Evolutionary conservation across 2,329 filamentous ascomycete species (phyloP).

Genomic region (Microcyclospora tardicrescens): DNA sequence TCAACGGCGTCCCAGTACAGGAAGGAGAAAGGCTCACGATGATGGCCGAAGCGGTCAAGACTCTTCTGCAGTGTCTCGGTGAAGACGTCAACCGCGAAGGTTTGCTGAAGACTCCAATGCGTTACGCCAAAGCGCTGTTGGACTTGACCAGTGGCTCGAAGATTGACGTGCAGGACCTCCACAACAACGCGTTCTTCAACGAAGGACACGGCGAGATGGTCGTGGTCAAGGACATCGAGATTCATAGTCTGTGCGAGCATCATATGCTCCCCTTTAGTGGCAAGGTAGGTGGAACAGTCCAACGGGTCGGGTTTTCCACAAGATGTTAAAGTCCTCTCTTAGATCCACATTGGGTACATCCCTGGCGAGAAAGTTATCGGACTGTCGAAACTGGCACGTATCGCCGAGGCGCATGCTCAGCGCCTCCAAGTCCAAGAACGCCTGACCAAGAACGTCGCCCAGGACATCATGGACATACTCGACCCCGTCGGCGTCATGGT

Average conservation of each 20-base stretch:
- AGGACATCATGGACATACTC: conserved; percentile 77
- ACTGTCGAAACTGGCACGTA: conserved; percentile 79
- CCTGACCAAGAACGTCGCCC: conserved; percentile 80
- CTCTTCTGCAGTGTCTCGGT: conserved; percentile 52
- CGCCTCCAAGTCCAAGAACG: conserved; percentile 87
- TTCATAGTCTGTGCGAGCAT: conserved; percentile 86
- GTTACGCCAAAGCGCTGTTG: conserved; percentile 91
- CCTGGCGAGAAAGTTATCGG: conserved; percentile 76
- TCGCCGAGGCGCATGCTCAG: conserved; percentile 86
- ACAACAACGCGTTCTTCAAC: conserved; percentile 83
- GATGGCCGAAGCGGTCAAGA: conserved; percentile 50
- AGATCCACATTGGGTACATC: conserved; percentile 98
- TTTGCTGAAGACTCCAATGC: conserved; percentile 55
- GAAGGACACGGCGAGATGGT: conserved; percentile 90
- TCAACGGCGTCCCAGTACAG: too few species aligned
- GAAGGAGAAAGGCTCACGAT: too few species aligned
- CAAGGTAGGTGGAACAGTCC: conserved; percentile 45
- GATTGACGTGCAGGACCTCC: conserved; percentile 79
- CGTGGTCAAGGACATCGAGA: conserved; percentile 88
- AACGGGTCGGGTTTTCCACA: neutral
- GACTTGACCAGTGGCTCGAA: conserved; percentile 97
- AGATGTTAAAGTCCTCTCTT: neutral
- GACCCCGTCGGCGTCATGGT: conserved; percentile 85
- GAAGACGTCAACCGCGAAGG: conserved; percentile 54
- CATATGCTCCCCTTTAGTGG: conserved; percentile 87